Percentiles rank a stretch among this genome's conserved stretches.
Evolutionary conservation across 495 filamentous ascomycete species (phyloP).

Genomic region (Copromyces sp.): DNA sequence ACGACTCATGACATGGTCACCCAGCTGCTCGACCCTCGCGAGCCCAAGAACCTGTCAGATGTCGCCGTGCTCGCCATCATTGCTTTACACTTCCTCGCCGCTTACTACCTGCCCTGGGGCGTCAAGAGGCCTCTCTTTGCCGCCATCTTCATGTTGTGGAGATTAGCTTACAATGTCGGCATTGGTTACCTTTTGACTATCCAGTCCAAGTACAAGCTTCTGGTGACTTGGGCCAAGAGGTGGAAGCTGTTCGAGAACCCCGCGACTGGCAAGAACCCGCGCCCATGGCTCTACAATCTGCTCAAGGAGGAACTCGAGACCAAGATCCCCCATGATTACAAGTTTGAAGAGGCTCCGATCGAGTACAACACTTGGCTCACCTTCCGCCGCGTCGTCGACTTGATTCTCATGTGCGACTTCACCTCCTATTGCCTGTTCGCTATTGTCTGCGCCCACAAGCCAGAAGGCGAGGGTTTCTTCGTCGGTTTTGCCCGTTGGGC

Average conservation of each 20-base stretch:
- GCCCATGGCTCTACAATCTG: constrained; percentile 68
- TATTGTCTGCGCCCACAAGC: constrained; percentile 70
- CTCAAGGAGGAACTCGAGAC: constrained; percentile 84
- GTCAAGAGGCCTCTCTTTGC: constrained; percentile 68
- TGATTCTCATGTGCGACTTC: constrained; percentile 98
- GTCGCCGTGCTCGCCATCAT: constrained; percentile 71
- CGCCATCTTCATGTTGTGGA: constrained; percentile 81
- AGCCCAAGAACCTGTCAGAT: constrained; percentile 92
- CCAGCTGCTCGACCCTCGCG: constrained; percentile 84
- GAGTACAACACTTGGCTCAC: constrained; percentile 99
- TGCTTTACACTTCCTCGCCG: constrained; percentile 56
- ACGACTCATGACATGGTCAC: constrained; percentile 99
- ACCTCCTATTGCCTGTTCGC: constrained; percentile 93
- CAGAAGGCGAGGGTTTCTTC: constrained; percentile 54
- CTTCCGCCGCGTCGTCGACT: constrained; percentile 86
- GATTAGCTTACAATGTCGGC: constrained; percentile 81
- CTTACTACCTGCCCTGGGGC: constrained; percentile 58
- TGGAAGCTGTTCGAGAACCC: constrained; percentile 80
- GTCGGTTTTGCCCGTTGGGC: constrained; percentile 70
- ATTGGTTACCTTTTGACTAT: constrained; percentile 83
- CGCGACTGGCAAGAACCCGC: constrained; percentile 64
- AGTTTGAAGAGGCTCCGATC: constrained; percentile 82
- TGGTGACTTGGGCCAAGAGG: constrained; percentile 82
- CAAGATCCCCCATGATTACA: constrained; percentile 89
- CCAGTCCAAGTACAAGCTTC: constrained; percentile 78